Conservation (phyloP, 257 asterid genomes). For the Prunella vulgaris region DNA sequence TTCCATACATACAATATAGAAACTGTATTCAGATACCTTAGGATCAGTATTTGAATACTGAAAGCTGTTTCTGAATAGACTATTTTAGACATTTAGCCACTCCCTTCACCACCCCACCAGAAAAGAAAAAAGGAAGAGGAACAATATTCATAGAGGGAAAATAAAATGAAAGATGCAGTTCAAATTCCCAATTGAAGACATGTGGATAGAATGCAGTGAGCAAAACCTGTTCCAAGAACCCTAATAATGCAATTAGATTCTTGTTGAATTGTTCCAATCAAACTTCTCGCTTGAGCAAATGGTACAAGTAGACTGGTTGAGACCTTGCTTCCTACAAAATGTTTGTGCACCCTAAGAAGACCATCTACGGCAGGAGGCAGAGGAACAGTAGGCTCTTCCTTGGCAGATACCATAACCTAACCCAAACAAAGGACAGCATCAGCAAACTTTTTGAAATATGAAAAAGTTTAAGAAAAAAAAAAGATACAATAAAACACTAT, state of each 20-base stretch:
- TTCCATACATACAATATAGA: neutral
- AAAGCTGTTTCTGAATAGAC: neutral
- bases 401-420: conserved; percentile 94
- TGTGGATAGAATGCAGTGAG: conserved; percentile 19
- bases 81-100: neutral
- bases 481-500: neutral
- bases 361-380: conserved; percentile 94
- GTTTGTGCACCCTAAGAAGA: conserved; percentile 79
- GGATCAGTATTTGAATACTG: neutral
- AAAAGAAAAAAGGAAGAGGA: neutral
- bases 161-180: conserved; percentile 1
- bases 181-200: conserved; percentile 4
- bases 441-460: neutral
- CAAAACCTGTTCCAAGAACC: conserved; percentile 73
- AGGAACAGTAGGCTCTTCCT: conserved; percentile 76
- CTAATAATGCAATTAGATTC: conserved; percentile 76
- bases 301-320: conserved; percentile 25
- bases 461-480: neutral
- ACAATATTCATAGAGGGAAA: neutral
- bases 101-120: neutral
- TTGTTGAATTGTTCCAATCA: conserved; percentile 58
- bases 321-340: conserved; percentile 38
- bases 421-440: conserved; percentile 4
- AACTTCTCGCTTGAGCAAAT: conserved; percentile 22
- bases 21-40: neutral